phyloP scores from a whole-genome alignment of 768 basidiomycete genomes.

The Tricholoma terreum region DNA sequence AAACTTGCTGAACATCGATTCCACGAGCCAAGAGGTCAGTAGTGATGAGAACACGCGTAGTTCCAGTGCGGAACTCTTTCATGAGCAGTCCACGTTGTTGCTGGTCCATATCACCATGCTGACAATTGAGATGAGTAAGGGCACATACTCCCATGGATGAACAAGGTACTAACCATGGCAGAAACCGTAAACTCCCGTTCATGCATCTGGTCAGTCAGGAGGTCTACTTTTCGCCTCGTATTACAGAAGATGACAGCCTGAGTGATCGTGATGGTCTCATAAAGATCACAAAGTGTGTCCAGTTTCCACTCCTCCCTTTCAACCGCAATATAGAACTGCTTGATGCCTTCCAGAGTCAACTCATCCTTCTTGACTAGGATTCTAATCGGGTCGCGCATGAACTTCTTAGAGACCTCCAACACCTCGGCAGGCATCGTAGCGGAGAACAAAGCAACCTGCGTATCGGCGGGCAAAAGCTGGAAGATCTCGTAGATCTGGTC shows the following conservation, averaged over 20 bases:
- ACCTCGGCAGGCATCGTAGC: constrained; percentile 98
- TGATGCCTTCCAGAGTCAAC: constrained; percentile 98
- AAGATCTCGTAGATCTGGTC: constrained; percentile 99
- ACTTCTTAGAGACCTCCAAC: constrained; percentile 97
- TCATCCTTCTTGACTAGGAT: constrained; percentile 99
- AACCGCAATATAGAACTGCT: constrained; percentile 98
- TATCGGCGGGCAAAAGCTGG: constrained; percentile 94
- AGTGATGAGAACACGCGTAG: constrained; percentile 97
- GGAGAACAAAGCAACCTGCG: constrained; percentile 94
- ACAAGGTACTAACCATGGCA: constrained; percentile 70
- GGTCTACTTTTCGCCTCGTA: constrained; percentile 98
- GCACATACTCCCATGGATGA: neutral
- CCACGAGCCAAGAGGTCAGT: constrained; percentile 98
- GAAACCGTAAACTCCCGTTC: constrained; percentile 95
- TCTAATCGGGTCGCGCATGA: constrained; percentile 96
- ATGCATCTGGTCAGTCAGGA: constrained; percentile 98
- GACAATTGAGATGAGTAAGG: constrained; percentile 17
- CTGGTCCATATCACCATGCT: constrained; percentile 99
- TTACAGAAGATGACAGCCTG: constrained; percentile 99
- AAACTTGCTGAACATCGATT: constrained; percentile 97
- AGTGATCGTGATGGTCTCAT: constrained; percentile 98
- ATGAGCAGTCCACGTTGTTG: constrained; percentile 95
- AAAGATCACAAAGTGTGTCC: constrained; percentile 97
- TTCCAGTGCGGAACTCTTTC: constrained; percentile 99
- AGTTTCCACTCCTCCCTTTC: constrained; percentile 99